phyloP scores from a whole-genome alignment of 2,329 filamentous ascomycete genomes.

The Claviceps purpurea region DNA sequence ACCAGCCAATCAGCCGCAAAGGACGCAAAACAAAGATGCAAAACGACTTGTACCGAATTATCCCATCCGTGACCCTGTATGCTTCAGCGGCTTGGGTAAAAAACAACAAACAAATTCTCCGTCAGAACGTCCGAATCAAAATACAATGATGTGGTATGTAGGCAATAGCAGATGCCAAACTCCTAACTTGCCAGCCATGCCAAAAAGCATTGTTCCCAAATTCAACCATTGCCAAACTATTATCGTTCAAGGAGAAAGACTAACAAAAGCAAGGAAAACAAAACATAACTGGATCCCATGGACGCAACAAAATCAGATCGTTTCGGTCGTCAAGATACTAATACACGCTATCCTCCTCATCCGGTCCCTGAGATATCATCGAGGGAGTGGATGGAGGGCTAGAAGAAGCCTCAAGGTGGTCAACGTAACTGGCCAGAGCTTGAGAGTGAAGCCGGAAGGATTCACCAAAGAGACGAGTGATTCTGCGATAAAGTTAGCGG shows the following conservation, averaged over 20 bases:
- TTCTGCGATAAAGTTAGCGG: constrained; percentile 35
- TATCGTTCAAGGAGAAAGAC: background rate
- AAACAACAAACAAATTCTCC: constrained; percentile 14
- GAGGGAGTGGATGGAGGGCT: constrained; percentile 52
- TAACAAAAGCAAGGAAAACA: background rate
- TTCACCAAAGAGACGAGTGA: constrained; percentile 93
- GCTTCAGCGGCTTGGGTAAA: constrained; percentile 13
- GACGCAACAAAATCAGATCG: constrained; percentile 18
- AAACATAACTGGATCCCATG: background rate
- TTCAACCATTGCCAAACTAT: background rate
- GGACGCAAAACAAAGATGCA: background rate
- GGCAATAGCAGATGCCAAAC: constrained; percentile 16
- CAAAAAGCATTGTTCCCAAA: constrained; percentile 8
- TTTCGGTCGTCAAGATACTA: constrained; percentile 40
- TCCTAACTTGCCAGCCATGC: constrained; percentile 3
- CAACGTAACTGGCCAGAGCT: constrained; percentile 87
- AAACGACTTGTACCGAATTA: constrained; percentile 10
- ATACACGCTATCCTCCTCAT: constrained; percentile 62
- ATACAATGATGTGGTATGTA: constrained; percentile 7
- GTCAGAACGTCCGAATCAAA: constrained; percentile 3
- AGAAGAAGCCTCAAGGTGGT: constrained; percentile 60
- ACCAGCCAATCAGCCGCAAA: constrained; percentile 32
- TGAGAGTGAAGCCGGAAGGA: constrained; percentile 95
- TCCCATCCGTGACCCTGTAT: constrained; percentile 14
- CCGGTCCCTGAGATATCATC: constrained; percentile 57